These are phyloP conservation scores for Henckelia pumila DNA, from an alignment of 257 asterid species.

Conservation along the genomic window DNA sequence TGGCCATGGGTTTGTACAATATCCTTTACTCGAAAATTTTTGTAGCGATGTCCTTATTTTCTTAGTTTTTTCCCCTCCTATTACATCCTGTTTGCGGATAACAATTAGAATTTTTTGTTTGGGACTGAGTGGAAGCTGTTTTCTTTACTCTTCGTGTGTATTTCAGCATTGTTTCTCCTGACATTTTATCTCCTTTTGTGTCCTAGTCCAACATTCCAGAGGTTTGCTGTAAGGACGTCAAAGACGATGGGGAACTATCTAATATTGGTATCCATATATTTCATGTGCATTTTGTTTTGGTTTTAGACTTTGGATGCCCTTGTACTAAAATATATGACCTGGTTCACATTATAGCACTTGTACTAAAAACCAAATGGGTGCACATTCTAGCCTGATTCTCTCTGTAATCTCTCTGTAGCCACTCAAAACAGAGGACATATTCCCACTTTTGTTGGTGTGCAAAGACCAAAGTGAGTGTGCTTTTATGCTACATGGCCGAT, in stretches of 20 bases:
- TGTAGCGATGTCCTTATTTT: not conserved
- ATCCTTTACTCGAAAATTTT: too few species aligned
- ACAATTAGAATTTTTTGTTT: too few species aligned
- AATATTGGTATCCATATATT: slow-evolving; percentile 29
- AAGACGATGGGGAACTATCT: slow-evolving; percentile 42
- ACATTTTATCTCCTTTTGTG: not conserved
- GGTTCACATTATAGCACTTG: too few species aligned
- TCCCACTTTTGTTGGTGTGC: not conserved
- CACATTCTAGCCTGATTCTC: not conserved
- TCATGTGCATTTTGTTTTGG: not conserved
- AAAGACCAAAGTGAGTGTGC: not conserved
- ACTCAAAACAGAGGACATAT: not conserved
- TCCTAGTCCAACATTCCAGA: slow-evolving; percentile 62
- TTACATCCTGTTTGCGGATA: not conserved
- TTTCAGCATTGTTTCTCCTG: not conserved
- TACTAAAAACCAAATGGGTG: too few species aligned
- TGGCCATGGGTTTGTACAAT: too few species aligned
- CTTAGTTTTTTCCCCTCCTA: not conserved
- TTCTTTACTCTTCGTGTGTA: not conserved
- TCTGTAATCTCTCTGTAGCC: not conserved
- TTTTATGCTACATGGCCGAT: not conserved
- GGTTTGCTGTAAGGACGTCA: slow-evolving; percentile 83
- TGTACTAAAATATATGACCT: not conserved
- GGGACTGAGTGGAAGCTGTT: not conserved
- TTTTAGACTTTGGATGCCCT: slow-evolving; percentile 6